Evolutionary conservation across 2,329 filamentous ascomycete genomes (phyloP), one percentile per base, ranked within the genome.

Genomic region (Fusarium scirpi): DNA sequence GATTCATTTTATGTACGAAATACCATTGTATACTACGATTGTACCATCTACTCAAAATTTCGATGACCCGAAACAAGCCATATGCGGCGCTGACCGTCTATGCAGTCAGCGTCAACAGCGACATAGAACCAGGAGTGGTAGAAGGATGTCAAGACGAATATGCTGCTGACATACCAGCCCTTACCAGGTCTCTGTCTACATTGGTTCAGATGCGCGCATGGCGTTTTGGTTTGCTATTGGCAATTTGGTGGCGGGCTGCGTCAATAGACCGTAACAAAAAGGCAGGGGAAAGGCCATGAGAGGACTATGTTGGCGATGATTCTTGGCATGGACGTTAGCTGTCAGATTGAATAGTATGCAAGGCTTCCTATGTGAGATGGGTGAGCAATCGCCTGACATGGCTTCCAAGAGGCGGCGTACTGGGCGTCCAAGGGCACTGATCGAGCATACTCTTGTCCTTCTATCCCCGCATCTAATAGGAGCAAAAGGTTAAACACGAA

Each of bases 1-100:
- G 25, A 34, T 57, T 53, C 43, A 46, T 43, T 48, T 29, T 45
- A 62, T 71, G 68, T 56, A 69, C 48, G 49, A 71, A 65, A 55
- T 24, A 58, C 27, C 18, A 20, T 22, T 69, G 56, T 66, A 69
- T 48, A 62, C 9, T 38, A 57, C 46, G 44, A 38, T 47, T 16
- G 12, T 24, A 54, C 25, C 12, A 43, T 38, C n/a, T 22, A 59
- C 43, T 30, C 9, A 22, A 24, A 22, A 41, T n/a, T 16, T 55
- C 16, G 47, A 24, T 25, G 29, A 24, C 24, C 15, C n/a, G 15
- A 40, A 52, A 38, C 11, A 30, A 41, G 29, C 24, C 47, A 24
- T 27, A 32, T 18, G n/a, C 43, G 25, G 34, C 11, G 25, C 22
- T 54, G 15, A 15, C 20, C 7, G 13, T 5, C 16, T 24, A 27